Evolutionary conservation across 2,329 filamentous ascomycete species (phyloP), one percentile per base, ranked within the genome.

Genomic region (Nectriaceae sp.): DNA sequence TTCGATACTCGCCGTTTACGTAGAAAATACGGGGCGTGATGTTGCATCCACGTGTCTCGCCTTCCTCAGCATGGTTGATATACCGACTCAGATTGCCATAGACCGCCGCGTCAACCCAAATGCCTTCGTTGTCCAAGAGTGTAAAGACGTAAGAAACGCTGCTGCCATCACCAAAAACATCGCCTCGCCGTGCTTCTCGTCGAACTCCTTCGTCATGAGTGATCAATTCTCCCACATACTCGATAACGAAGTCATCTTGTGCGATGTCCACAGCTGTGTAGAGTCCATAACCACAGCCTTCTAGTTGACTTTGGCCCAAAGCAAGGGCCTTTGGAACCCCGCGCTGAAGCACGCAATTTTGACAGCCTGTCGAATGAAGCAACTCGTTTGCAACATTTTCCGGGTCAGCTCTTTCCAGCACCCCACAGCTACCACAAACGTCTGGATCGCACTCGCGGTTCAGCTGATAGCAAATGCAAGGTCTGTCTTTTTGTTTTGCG

Each of bases 61-160:
- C 65, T 40, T 76, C 74, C 2, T 77, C 76, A 13, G 87, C 85
- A 59, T 93, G 88, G 66, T 95, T 94, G 66, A 94, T 90, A 69
- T 91, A 94, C 4, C 90, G 83, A 40, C 87, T 85, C 54, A 92
- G 84, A 65, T 93, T 94, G 42, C 89, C 89, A 55, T 87, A 87
- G 36, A 84, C 83, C 18, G 87, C 88, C 5, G 85, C 85, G 63
- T 94, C 90, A 16, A 94, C 79, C 81, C 80, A 84, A 31, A 82
- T 82, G 36, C 80, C 80, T 55, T 83, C 80, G 18, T 79, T 72
- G 49, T 84, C 80, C 15, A 84, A 68, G 2, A 84, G 68, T 1
- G 80, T 83, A 48, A 84, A 84, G 24, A 83, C 73, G 47, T 84
- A 90, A n/a, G 83, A 86, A 4, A 83, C 78, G 57, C 81, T 80